Conservation (phyloP, 2,329 filamentous ascomycete genomes). For the Ophiobolus disseminans region DNA sequence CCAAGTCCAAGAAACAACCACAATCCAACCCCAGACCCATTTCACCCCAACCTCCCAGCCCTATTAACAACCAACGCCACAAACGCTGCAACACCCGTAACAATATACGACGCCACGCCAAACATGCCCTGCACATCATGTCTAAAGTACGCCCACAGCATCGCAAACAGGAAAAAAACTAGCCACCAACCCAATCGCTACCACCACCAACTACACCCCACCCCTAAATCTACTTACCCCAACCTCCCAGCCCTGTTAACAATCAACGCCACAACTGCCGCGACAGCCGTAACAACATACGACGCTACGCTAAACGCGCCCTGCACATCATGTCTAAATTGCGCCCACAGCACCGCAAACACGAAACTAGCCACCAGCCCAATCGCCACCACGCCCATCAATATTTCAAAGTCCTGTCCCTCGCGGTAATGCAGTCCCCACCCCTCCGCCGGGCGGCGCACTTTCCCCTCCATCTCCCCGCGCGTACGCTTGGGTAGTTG, state of each 20-base stretch:
- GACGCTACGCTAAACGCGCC: conserved; percentile 25
- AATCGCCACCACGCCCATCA: conserved; percentile 10
- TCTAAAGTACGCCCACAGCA: not conserved
- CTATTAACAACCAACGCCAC: not conserved
- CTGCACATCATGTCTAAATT: conserved; percentile 25
- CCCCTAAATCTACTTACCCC: no score
- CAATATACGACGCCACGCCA: not conserved
- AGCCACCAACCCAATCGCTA: not conserved
- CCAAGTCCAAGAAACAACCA: no score
- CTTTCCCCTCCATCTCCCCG: conserved; percentile 13
- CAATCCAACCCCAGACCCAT: not conserved
- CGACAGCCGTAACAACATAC: conserved; percentile 10
- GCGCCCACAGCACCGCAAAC: conserved; percentile 25
- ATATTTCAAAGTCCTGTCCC: conserved; percentile 17
- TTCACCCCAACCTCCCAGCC: not conserved
- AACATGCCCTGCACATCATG: not conserved
- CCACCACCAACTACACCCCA: no score
- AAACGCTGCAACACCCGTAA: not conserved
- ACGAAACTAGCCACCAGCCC: conserved; percentile 20
- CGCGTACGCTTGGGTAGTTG: conserved; percentile 22
- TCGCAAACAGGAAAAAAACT: not conserved
- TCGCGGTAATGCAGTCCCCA: conserved; percentile 32
- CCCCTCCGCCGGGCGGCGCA: conserved; percentile 20
- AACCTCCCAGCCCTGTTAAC: conserved; percentile 1
- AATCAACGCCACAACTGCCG: conserved; percentile 1